phyloP scores from a whole-genome alignment of 2,329 filamentous ascomycete genomes.

The Penicillium sp. region DNA sequence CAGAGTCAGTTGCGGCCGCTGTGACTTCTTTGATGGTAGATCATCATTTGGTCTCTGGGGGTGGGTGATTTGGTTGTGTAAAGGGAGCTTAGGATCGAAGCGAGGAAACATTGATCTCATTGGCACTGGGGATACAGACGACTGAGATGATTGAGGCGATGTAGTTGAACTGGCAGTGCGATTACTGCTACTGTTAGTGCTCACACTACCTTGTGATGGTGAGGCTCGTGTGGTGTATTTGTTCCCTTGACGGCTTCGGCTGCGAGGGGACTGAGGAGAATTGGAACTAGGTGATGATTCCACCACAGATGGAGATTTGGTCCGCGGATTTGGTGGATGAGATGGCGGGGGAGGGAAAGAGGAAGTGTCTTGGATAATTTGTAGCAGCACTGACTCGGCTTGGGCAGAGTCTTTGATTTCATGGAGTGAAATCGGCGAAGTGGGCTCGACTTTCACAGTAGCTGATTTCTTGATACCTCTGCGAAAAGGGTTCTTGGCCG shows the following conservation, averaged over 20 bases:
- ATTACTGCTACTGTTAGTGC: slow-evolving; percentile 17
- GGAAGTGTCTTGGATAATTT: slow-evolving; percentile 42
- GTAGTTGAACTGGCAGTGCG: slow-evolving; percentile 13
- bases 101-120: slow-evolving; percentile 51
- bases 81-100: slow-evolving; percentile 43
- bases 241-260: slow-evolving; percentile 17
- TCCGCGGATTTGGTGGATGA: slow-evolving; percentile 20
- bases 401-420: slow-evolving; percentile 31
- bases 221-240: slow-evolving; percentile 12
- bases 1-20: slow-evolving; percentile 34
- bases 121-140: slow-evolving; percentile 36
- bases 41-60: slow-evolving; percentile 26
- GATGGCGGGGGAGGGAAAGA: slow-evolving; percentile 30
- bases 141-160: slow-evolving; percentile 22
- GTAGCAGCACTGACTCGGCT: slow-evolving; percentile 41
- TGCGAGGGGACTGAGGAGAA: slow-evolving; percentile 21
- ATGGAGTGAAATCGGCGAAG: slow-evolving; percentile 33
- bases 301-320: slow-evolving; percentile 19
- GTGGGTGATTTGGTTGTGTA: slow-evolving; percentile 42
- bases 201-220: slow-evolving; percentile 17
- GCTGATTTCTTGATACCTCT: slow-evolving; percentile 30
- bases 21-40: slow-evolving; percentile 13
- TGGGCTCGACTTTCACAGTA: slow-evolving; percentile 23
- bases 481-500: slow-evolving; percentile 39
- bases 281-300: slow-evolving; percentile 15